Percentiles rank a stretch among this genome's conserved stretches.
phyloP scores from a whole-genome alignment of 2,329 filamentous ascomycete species.

The Diaporthe sp. region DNA sequence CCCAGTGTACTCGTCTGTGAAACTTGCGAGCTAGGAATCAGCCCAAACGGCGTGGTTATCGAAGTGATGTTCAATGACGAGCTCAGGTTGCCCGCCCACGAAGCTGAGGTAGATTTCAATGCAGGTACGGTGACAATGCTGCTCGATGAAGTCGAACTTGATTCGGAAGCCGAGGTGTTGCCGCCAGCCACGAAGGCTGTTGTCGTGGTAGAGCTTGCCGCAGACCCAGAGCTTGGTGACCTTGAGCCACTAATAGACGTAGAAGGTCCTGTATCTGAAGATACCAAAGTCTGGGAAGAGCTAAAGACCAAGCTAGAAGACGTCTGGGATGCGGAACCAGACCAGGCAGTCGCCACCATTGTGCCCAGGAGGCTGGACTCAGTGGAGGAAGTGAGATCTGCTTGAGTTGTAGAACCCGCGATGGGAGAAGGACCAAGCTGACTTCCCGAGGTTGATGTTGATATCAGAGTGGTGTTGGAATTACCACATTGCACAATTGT shows the following conservation, averaged over 20 bases:
- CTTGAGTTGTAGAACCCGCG: not conserved
- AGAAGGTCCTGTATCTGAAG: not conserved
- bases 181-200: not conserved
- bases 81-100: not conserved
- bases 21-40: not conserved
- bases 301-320: not conserved
- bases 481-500: not conserved
- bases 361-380: not conserved
- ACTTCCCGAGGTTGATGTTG: not conserved
- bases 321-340: not conserved
- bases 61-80: not conserved
- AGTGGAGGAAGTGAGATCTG: not conserved
- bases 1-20: not conserved
- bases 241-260: not conserved
- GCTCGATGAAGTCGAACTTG: not conserved
- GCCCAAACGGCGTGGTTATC: not conserved
- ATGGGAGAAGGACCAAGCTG: not conserved
- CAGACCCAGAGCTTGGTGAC: not conserved
- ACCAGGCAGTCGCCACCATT: not conserved
- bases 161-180: not conserved
- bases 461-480: not conserved
- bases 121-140: not conserved
- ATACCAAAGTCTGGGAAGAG: not conserved
- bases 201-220: not conserved
- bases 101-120: not conserved